Evolutionary conservation across 192 early-diverging fungal genomes (phyloP), one percentile per base, ranked within the genome.

Genomic region (Umbelopsis vinacea): DNA sequence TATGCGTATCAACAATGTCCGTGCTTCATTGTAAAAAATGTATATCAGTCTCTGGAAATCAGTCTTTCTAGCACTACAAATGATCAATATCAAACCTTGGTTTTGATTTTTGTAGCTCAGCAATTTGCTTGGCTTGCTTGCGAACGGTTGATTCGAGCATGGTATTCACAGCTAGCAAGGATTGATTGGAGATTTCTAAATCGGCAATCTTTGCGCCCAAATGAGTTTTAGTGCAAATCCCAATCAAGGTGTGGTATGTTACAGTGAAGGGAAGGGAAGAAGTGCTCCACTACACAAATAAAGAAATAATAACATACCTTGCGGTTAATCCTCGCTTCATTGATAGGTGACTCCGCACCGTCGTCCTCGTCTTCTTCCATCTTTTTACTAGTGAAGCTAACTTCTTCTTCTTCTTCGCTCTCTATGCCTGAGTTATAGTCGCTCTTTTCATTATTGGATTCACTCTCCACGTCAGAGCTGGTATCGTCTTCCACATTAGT

Each of bases 161-260:
- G 29, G 79, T 72, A 69, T 88, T 88, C 43, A 86, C 70, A 35
- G 79, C 77, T 10, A 84, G 70, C 10, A 88, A 67, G 26, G 83
- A 85, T 19, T 82, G 63, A 29, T 84, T 88, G 1, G 87, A 86
- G 26, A 88, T 84, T 71, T 88, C 87, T 43, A 87, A 79, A 77
- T 87, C 85, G 29, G 71, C 76, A 75, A 86, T 84, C 79, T 63
- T 35, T 85, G 37, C 10, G 17, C 23, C 60, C 45, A 26, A 66
- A 66, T 55, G 50, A 38, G 17, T 55, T 55, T 29, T 38, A 35
- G 26, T 26, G 35, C 35, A 43, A 43, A 43, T 29, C 40, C 40
- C 11, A 43, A 11, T 43, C 40, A 43, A 12, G 40, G 5, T 43
- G 29, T 3, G 29, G 29, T 29, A 29, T 29, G 29, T 3, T 29